A percentile compares a stretch with the other conserved stretches of the same genome.
phyloP scores from a whole-genome alignment of 331 rosid species.

The Phaseolus coccineus region DNA sequence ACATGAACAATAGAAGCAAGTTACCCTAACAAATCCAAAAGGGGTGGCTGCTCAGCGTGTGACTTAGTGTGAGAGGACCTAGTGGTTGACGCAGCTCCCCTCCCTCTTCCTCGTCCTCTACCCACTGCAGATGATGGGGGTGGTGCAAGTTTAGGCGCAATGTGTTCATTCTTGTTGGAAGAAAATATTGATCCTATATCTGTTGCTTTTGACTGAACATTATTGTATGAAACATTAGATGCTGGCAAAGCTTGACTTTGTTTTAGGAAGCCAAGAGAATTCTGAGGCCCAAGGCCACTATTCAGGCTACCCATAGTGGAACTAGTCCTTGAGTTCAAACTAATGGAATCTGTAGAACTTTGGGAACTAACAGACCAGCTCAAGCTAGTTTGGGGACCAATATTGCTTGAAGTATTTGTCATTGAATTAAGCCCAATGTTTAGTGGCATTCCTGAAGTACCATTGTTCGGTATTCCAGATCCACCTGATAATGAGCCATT shows the following conservation, averaged over 20 bases:
- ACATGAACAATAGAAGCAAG: slow-evolving; percentile 32
- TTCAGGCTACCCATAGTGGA: slow-evolving; percentile 49
- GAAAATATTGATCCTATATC: slow-evolving; percentile 90
- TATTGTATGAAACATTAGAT: slow-evolving; percentile 51
- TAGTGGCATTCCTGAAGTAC: slow-evolving; percentile 52
- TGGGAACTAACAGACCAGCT: slow-evolving; percentile 68
- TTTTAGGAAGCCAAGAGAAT: slow-evolving; percentile 67
- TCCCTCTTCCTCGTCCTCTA: slow-evolving; percentile 94
- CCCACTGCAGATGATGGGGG: slow-evolving; percentile 88
- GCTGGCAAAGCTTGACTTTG: slow-evolving; percentile 63
- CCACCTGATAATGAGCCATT: slow-evolving; percentile 61
- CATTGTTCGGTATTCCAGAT: slow-evolving; percentile 66
- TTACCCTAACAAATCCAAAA: slow-evolving; percentile 83
- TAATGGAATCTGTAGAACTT: slow-evolving; percentile 49
- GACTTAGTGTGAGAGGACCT: slow-evolving; percentile 65
- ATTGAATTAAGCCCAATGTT: slow-evolving; percentile 59
- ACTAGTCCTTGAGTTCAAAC: slow-evolving; percentile 61
- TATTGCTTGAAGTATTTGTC: slow-evolving; percentile 59
- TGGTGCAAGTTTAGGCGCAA: slow-evolving; percentile 87
- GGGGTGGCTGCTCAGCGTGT: slow-evolving; percentile 72
- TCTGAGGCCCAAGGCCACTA: slow-evolving; percentile 56
- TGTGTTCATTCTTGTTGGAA: slow-evolving; percentile 69
- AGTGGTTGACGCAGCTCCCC: slow-evolving; percentile 58
- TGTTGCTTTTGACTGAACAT: slow-evolving; percentile 60
- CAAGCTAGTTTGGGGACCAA: slow-evolving; percentile 58